Conservation (phyloP, 2,329 filamentous ascomycete species). For the Monosporascus sp. region DNA sequence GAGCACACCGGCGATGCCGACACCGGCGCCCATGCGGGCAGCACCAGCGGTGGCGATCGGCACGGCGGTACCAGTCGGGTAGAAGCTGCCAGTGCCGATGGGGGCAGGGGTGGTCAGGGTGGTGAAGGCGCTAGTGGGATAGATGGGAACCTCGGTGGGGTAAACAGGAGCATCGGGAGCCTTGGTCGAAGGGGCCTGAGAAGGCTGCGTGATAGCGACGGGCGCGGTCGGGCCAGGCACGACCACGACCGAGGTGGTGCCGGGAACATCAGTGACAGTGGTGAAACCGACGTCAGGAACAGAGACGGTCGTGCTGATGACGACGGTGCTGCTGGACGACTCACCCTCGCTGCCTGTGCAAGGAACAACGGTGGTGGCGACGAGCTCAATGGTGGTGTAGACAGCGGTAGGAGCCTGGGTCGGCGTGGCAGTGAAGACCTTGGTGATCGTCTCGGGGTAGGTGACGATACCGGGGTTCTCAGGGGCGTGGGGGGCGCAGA, state of each 20-base stretch:
- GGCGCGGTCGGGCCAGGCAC: slow-evolving; percentile 25
- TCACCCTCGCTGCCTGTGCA: slow-evolving; percentile 40
- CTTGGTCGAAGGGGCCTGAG: slow-evolving; percentile 18
- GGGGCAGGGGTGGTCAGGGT: slow-evolving; percentile 33
- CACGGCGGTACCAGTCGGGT: slow-evolving; percentile 12
- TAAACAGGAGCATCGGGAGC: slow-evolving; percentile 29
- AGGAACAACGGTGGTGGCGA: slow-evolving; percentile 46
- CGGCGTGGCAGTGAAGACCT: slow-evolving; percentile 50
- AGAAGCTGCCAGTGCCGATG: slow-evolving; percentile 27
- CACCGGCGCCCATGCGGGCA: slow-evolving; percentile 32
- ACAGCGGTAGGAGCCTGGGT: slow-evolving; percentile 33
- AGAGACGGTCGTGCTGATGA: slow-evolving; percentile 40
- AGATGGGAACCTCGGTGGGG: slow-evolving; percentile 27
- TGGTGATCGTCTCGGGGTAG: slow-evolving; percentile 59
- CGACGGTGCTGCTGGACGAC: slow-evolving; percentile 43
- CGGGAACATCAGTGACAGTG: slow-evolving; percentile 24
- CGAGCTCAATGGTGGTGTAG: slow-evolving; percentile 42
- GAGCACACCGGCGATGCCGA: slow-evolving; percentile 40
- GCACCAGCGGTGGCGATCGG: slow-evolving; percentile 27
- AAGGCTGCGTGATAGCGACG: slow-evolving; percentile 17
- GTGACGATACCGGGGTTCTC: slow-evolving; percentile 83
- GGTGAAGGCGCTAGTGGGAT: slow-evolving; percentile 29
- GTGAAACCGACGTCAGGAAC: slow-evolving; percentile 36
- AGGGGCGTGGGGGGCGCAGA: slow-evolving; percentile 71
- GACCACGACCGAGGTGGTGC: slow-evolving; percentile 35